Percentiles rank a stretch among this genome's conserved stretches.
Conservation (phyloP, 805 yeast species). For the Candida alai region DNA sequence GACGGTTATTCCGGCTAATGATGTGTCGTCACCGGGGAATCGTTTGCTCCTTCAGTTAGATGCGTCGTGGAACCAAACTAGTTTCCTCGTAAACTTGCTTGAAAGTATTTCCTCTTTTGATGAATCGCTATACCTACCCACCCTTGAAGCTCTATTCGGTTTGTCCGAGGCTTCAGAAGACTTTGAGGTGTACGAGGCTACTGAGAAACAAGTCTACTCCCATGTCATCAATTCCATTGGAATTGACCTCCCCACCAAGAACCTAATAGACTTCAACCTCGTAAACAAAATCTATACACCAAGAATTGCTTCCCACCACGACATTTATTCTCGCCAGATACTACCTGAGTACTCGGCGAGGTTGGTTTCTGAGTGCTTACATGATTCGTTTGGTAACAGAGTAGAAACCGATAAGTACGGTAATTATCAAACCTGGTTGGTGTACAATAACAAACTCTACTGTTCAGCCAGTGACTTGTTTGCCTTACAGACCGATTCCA, state of each 20-base stretch:
- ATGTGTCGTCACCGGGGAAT: neutral
- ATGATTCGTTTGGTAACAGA: conserved; percentile 31
- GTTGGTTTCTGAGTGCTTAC: conserved; percentile 19
- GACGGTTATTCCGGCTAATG: neutral
- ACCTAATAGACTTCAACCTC: conserved; percentile 40
- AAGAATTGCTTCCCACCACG: conserved; percentile 59
- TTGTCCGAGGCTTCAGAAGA: conserved; percentile 13
- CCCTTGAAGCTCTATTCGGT: conserved; percentile 19
- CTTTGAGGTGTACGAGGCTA: conserved; percentile 6
- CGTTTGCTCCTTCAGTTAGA: conserved; percentile 10
- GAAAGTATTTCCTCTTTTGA: conserved; percentile 38
- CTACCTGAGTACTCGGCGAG: conserved; percentile 20
- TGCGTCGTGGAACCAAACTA: conserved; percentile 39
- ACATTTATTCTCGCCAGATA: conserved; percentile 40
- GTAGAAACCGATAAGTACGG: conserved; percentile 18
- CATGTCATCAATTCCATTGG: conserved; percentile 6
- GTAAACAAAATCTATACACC: conserved; percentile 54
- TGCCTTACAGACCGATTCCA: conserved; percentile 64
- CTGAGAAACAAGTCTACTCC: conserved; percentile 9
- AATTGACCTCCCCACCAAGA: conserved; percentile 11
- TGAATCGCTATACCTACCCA: conserved; percentile 32
- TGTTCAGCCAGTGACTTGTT: conserved; percentile 71
- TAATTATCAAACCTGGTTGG: conserved; percentile 42
- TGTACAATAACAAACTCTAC: conserved; percentile 50
- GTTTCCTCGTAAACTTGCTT: conserved; percentile 39